Percentiles rank a stretch among this genome's conserved stretches.
These are phyloP conservation scores for Exsudoporus frostii DNA, from an alignment of 768 basidiomycete species.

Conservation along the genomic window DNA sequence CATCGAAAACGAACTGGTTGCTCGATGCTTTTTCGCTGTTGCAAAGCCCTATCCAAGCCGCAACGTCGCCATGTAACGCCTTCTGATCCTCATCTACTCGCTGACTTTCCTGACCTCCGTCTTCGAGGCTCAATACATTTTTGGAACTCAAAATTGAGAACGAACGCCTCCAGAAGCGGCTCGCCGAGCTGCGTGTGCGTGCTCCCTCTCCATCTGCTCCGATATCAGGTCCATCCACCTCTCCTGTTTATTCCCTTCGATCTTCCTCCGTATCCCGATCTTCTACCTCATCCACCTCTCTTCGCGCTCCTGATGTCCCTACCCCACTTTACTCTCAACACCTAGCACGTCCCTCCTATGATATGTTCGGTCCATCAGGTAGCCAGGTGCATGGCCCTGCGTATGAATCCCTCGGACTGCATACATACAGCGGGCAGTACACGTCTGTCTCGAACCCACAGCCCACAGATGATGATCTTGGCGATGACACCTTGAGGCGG, in stretches of 20 bases:
- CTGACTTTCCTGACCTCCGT: background rate
- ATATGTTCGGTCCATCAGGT: constrained; percentile 9
- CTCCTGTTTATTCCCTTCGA: constrained; percentile 28
- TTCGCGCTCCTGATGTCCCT: constrained; percentile 11
- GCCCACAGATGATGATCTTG: constrained; percentile 39
- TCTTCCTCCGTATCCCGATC: constrained; percentile 26
- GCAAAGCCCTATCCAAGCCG: constrained; percentile 77
- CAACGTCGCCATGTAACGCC: constrained; percentile 61
- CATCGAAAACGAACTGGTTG: constrained; percentile 34
- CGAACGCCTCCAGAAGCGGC: constrained; percentile 66
- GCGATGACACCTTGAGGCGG: constrained; percentile 53
- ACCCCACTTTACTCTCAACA: constrained; percentile 17
- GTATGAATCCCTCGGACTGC: constrained; percentile 22
- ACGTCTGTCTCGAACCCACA: constrained; percentile 9
- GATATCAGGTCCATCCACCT: constrained; percentile 11
- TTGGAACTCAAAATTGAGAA: constrained; percentile 89
- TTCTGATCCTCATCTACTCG: background rate
- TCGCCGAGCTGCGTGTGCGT: constrained; percentile 41
- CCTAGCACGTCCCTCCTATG: constrained; percentile 9
- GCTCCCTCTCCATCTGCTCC: constrained; percentile 17
- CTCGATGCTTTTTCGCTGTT: constrained; percentile 68
- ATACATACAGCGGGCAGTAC: constrained; percentile 18
- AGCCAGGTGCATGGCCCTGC: constrained; percentile 9
- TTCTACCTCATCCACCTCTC: constrained; percentile 19
- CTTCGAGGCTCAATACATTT: constrained; percentile 60